Percentiles rank a stretch among this genome's conserved stretches.
Conservation (phyloP, 768 basidiomycete species). For the Porphyrellus cyaneotinctus region DNA sequence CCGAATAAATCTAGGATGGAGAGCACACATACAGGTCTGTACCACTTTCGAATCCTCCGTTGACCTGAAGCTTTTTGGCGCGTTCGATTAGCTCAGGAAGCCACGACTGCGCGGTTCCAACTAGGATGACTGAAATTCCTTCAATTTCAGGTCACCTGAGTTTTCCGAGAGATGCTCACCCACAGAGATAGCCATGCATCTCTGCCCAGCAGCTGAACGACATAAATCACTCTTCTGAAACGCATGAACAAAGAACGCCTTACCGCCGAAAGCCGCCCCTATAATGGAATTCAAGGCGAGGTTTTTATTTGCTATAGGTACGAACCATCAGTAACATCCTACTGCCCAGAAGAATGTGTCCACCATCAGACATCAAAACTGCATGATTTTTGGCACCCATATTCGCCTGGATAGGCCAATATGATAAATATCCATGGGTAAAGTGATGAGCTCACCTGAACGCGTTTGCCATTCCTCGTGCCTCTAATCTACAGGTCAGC, state of each 20-base stretch:
- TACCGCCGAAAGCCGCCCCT: conserved; percentile 91
- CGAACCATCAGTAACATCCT: neutral
- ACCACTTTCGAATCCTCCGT: conserved; percentile 84
- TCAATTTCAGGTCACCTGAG: neutral
- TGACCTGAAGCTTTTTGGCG: conserved; percentile 73
- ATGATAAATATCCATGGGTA: neutral
- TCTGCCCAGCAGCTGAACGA: conserved; percentile 80
- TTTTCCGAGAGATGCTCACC: conserved; percentile 42
- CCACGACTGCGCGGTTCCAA: conserved; percentile 79
- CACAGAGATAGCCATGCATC: conserved; percentile 96
- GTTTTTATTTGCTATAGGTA: conserved; percentile 76
- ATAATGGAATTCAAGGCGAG: conserved; percentile 86
- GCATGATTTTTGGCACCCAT: conserved; percentile 98
- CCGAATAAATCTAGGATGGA: neutral
- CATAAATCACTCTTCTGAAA: conserved; percentile 21
- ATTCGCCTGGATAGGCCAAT: conserved; percentile 45
- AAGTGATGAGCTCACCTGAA: conserved; percentile 49
- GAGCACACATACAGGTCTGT: conserved; percentile 63
- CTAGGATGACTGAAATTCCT: conserved; percentile 55
- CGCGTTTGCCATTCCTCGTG: conserved; percentile 82
- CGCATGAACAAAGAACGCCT: conserved; percentile 21
- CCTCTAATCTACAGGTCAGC: conserved; percentile 46
- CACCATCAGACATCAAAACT: conserved; percentile 90
- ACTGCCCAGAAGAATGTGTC: conserved; percentile 14
- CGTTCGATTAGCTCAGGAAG: conserved; percentile 82